A percentile compares a stretch with the other conserved stretches of the same genome.
Conservation (phyloP, 2,329 filamentous ascomycete genomes). For the Fusarium proliferatum region DNA sequence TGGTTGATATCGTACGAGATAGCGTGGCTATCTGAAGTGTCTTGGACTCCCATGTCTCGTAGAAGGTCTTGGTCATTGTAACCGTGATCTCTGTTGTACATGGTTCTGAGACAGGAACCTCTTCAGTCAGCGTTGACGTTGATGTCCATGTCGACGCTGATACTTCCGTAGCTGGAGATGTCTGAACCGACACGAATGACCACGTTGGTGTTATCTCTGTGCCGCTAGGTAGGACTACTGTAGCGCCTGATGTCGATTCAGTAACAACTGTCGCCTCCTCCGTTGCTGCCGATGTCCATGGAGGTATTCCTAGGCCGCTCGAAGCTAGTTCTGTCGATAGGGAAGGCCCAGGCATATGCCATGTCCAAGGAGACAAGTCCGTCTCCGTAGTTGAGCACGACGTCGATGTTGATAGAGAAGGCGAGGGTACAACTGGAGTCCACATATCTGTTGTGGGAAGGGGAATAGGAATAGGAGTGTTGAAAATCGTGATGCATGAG, state of each 20-base stretch:
- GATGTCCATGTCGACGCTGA: neutral
- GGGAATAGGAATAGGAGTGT: conserved; percentile 5
- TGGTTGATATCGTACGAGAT: conserved; percentile 35
- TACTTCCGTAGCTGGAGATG: neutral
- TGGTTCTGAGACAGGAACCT: conserved; percentile 19
- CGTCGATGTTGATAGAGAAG: neutral
- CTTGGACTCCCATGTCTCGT: conserved; percentile 41
- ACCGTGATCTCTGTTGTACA: conserved; percentile 43
- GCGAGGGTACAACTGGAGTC: neutral
- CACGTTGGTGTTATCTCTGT: conserved; percentile 3
- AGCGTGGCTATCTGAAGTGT: conserved; percentile 28
- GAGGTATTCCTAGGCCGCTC: conserved; percentile 8
- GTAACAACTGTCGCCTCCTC: neutral
- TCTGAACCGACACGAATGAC: conserved; percentile 4
- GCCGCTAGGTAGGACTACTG: neutral
- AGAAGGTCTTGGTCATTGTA: conserved; percentile 42
- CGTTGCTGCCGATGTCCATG: conserved; percentile 8
- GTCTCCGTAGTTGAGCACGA: conserved; percentile 11
- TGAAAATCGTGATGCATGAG: conserved; percentile 38
- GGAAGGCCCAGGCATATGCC: conserved; percentile 4
- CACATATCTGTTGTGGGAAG: conserved; percentile 2
- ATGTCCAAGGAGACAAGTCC: conserved; percentile 8
- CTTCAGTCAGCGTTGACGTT: neutral
- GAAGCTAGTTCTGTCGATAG: conserved; percentile 9
- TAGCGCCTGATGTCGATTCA: neutral